phyloP scores from a whole-genome alignment of 208 protist genomes.

The Trypanosomatidae sp. region DNA sequence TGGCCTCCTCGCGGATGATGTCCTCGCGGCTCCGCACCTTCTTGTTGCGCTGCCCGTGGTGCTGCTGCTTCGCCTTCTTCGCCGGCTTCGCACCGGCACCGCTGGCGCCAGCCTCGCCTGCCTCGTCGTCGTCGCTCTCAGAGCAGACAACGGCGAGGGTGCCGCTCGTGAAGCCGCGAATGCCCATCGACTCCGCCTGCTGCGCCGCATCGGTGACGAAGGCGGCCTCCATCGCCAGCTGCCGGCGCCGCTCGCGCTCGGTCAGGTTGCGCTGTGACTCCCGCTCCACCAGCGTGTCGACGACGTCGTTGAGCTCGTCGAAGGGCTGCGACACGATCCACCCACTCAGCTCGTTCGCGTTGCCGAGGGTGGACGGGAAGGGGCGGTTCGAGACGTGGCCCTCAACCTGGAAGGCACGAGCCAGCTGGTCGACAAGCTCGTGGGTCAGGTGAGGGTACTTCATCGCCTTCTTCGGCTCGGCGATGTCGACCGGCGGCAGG shows the following conservation, averaged over 20 bases:
- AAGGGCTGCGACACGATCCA: conserved; percentile 80
- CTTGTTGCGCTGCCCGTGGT: conserved; percentile 73
- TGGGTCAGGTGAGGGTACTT: conserved; percentile 64
- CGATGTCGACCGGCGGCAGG: conserved; percentile 47
- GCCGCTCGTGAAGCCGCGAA: conserved; percentile 70
- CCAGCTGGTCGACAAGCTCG: conserved; percentile 81
- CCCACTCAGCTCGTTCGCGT: conserved; percentile 71
- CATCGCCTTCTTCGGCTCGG: conserved; percentile 26
- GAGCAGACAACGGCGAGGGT: conserved; percentile 60
- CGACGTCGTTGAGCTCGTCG: conserved; percentile 81
- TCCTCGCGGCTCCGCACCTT: conserved; percentile 77
- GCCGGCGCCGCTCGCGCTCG: conserved; percentile 50
- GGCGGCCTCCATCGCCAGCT: conserved; percentile 56
- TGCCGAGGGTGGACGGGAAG: conserved; percentile 59
- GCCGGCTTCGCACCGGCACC: conserved; percentile 16
- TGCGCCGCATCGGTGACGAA: conserved; percentile 74
- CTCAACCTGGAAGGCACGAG: conserved; percentile 48
- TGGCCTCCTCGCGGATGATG: conserved; percentile 72
- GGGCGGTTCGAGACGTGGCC: conserved; percentile 40
- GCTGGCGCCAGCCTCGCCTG: conserved; percentile 12
- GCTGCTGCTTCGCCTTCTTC: conserved; percentile 53
- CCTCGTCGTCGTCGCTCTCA: conserved; percentile 54
- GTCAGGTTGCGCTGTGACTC: conserved; percentile 63
- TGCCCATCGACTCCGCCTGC: conserved; percentile 89
- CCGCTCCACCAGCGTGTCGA: conserved; percentile 63